Conservation (phyloP, 202 grass and related monocot species). For the Schoenoplectus triqueter region DNA sequence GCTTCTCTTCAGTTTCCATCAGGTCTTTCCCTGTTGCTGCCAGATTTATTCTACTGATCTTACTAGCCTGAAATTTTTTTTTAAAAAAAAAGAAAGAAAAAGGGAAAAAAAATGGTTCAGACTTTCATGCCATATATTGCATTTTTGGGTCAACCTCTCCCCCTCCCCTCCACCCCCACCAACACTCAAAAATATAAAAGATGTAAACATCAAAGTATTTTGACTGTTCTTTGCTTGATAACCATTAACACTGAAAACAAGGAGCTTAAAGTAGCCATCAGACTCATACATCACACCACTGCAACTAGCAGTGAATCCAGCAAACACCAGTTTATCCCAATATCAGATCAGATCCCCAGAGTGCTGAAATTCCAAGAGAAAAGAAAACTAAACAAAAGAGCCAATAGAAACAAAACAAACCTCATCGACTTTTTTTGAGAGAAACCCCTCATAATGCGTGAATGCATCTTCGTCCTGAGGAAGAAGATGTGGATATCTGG, state of each 20-base stretch:
- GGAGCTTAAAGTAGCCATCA: slow-evolving; percentile 20
- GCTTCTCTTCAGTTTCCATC: slow-evolving; percentile 93
- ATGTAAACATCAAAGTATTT: background rate
- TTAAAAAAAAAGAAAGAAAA: slow-evolving; percentile 33
- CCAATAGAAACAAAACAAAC: slow-evolving; percentile 47
- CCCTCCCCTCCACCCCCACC: background rate
- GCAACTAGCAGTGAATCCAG: background rate
- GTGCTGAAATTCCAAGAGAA: slow-evolving; percentile 3
- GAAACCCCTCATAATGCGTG: slow-evolving; percentile 81
- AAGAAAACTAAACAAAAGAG: background rate
- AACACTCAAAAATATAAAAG: background rate
- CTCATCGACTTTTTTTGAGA: slow-evolving; percentile 78
- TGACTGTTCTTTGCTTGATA: background rate
- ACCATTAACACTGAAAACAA: slow-evolving; percentile 23
- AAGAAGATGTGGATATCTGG: slow-evolving; percentile 89
- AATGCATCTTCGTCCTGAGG: slow-evolving; percentile 95
- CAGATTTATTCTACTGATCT: slow-evolving; percentile 99
- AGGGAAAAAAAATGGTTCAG: slow-evolving; percentile 6
- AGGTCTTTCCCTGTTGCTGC: slow-evolving; percentile 98
- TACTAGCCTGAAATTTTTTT: slow-evolving; percentile 70
- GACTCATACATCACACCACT: background rate
- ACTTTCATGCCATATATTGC: slow-evolving; percentile 24
- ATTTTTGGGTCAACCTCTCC: background rate
- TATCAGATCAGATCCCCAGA: background rate
- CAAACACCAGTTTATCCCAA: background rate